Percentiles rank a stretch among this genome's conserved stretches.
Evolutionary conservation across 108 stramenopile species (phyloP).

Genomic region (Nitzschia sp.): DNA sequence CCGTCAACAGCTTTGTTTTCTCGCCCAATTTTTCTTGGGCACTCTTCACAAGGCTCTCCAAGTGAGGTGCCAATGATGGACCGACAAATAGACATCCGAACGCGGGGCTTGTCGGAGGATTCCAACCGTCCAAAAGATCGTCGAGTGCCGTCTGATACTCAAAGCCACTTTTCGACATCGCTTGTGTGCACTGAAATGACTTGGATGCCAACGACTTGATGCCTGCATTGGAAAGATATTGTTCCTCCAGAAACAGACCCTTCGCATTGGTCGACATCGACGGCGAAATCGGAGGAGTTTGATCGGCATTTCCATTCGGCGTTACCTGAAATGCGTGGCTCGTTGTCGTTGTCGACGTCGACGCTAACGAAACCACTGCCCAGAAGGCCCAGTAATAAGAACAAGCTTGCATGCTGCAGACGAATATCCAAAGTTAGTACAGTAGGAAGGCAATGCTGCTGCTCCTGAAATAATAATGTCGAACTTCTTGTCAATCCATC

Average conservation of each 20-base stretch:
- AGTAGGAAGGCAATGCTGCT: no score
- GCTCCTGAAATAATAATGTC: no score
- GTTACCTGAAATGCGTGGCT: background rate
- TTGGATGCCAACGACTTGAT: slow-evolving; percentile 1
- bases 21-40: background rate
- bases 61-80: background rate
- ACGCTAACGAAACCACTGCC: background rate
- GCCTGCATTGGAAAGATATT: background rate
- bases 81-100: background rate
- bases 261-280: background rate
- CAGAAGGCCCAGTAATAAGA: background rate
- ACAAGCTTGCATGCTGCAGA: background rate
- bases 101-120: background rate
- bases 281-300: no score
- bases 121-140: background rate
- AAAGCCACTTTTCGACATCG: background rate
- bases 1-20: slow-evolving; percentile 3
- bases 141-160: background rate
- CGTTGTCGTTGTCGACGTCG: background rate
- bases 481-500: no score
- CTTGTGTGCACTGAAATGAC: background rate
- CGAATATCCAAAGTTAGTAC: no score
- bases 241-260: background rate
- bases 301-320: background rate
- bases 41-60: background rate